phyloP scores from a whole-genome alignment of 352 stramenopile genomes.

The Globisporangium cystogenes region DNA sequence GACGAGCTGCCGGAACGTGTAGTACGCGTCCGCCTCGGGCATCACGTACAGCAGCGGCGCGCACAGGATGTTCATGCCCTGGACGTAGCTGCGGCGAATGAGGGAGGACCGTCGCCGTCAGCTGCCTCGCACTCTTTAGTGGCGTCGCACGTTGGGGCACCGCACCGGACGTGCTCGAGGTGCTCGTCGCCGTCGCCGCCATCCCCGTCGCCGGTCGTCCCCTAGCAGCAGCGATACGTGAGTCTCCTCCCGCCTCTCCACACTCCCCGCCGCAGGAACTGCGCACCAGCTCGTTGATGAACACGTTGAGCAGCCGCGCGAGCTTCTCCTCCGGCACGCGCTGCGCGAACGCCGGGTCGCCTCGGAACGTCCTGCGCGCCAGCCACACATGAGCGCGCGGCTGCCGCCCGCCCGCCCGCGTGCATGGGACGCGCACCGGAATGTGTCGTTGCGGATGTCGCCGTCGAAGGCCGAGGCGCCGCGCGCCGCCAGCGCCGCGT shows the following conservation, averaged over 20 bases:
- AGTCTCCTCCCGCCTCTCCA: background rate
- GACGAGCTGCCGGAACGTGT: slow-evolving; percentile 87
- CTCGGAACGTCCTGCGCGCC: slow-evolving; percentile 65
- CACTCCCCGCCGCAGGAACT: background rate
- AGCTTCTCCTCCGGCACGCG: slow-evolving; percentile 89
- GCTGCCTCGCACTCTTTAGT: too few relatives aligned
- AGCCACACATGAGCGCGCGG: background rate
- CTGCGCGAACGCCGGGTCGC: slow-evolving; percentile 82
- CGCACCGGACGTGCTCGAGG: slow-evolving; percentile 39
- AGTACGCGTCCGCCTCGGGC: slow-evolving; percentile 87
- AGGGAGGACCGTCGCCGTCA: background rate
- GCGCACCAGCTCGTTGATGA: slow-evolving; percentile 79
- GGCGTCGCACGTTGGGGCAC: too few relatives aligned
- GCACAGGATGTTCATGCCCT: slow-evolving; percentile 91
- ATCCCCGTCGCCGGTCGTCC: slow-evolving; percentile 7
- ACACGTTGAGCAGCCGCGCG: slow-evolving; percentile 89
- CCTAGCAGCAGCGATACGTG: background rate
- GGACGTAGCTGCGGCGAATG: slow-evolving; percentile 67
- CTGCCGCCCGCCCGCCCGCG: too few relatives aligned
- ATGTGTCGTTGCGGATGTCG: slow-evolving; percentile 91
- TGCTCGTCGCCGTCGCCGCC: slow-evolving; percentile 15
- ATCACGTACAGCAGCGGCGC: slow-evolving; percentile 91
- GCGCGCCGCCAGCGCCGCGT: slow-evolving; percentile 57
- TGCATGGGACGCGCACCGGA: slow-evolving; percentile 27
- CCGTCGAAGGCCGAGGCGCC: slow-evolving; percentile 78